Evolutionary conservation across 192 early-diverging fungal species (phyloP).

Genomic region (Backusella psychrophila): DNA sequence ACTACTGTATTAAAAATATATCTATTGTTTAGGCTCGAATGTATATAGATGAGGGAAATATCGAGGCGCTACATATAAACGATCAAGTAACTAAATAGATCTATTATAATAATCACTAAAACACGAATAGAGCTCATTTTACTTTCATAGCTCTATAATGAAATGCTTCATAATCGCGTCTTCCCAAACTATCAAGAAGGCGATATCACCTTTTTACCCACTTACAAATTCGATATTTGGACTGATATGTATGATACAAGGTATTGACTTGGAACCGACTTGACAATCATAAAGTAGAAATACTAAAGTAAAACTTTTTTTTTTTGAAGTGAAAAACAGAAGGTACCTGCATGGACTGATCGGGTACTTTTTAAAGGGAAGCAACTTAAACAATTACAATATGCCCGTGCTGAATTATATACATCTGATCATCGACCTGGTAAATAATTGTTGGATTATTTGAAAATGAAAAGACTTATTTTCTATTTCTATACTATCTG

Average conservation of each 20-base stretch:
- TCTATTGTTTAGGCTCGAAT: constrained; percentile 36
- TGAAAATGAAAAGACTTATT: neutral
- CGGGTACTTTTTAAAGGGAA: constrained; percentile 60
- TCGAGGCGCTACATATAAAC: constrained; percentile 47
- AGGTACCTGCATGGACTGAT: constrained; percentile 68
- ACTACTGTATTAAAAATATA: neutral
- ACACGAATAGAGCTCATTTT: neutral
- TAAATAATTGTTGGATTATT: constrained; percentile 12
- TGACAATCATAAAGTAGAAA: neutral
- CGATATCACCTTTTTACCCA: constrained; percentile 66
- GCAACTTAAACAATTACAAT: constrained; percentile 45
- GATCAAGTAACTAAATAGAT: constrained; percentile 54
- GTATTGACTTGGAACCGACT: constrained; percentile 17
- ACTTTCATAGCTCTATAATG: constrained; percentile 40
- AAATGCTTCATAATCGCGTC: constrained; percentile 57
- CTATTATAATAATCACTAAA: neutral
- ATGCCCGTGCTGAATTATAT: constrained; percentile 53
- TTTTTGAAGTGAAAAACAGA: constrained; percentile 54
- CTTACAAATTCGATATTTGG: constrained; percentile 81
- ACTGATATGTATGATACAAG: constrained; percentile 70
- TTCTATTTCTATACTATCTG: neutral
- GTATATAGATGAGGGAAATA: constrained; percentile 38
- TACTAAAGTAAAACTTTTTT: constrained; percentile 5
- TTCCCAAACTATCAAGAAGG: constrained; percentile 83
- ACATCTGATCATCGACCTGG: constrained; percentile 80